phyloP scores from a whole-genome alignment of 495 filamentous ascomycete genomes.

The Friedmanniomyces endolithicus region DNA sequence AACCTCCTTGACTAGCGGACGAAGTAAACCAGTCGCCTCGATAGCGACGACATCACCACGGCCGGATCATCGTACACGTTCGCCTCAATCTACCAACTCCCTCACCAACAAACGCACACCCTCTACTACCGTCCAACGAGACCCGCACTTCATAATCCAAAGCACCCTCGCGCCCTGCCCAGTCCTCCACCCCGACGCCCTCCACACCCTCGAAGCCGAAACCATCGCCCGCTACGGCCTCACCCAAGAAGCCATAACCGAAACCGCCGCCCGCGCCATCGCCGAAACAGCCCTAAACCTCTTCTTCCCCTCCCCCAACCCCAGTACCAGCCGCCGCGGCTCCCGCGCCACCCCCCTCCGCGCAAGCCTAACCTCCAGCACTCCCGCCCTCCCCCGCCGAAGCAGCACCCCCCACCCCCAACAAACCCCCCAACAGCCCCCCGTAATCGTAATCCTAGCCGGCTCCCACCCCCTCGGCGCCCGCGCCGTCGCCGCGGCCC shows the following conservation, averaged over 20 bases:
- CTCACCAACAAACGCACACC: not conserved
- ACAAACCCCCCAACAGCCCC: constrained; percentile 25
- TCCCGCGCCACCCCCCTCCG: constrained; percentile 27
- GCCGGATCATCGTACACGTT: constrained; percentile 7
- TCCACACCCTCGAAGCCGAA: constrained; percentile 81
- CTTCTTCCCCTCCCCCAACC: constrained; percentile 34
- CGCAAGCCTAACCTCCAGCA: constrained; percentile 29
- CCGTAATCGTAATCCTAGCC: constrained; percentile 67
- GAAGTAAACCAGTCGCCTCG: not conserved
- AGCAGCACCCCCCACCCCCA: constrained; percentile 3
- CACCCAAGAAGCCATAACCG: constrained; percentile 77
- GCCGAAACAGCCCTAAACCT: constrained; percentile 60
- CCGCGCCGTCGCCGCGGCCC: constrained; percentile 69
- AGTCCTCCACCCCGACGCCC: constrained; percentile 69
- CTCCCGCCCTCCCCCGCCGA: constrained; percentile 32
- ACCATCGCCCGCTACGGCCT: constrained; percentile 72
- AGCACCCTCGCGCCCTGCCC: constrained; percentile 41
- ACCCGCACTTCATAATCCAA: constrained; percentile 7
- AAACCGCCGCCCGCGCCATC: constrained; percentile 80
- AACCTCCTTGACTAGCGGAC: constrained; percentile 1
- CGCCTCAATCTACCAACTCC: constrained; percentile 7
- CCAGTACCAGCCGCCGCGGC: constrained; percentile 24
- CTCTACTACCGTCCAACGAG: not conserved
- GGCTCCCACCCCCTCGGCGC: constrained; percentile 81
- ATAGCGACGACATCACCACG: constrained; percentile 3